These are phyloP conservation scores for Suillus decipiens DNA, from an alignment of 768 basidiomycete genomes.

Conservation along the genomic window DNA sequence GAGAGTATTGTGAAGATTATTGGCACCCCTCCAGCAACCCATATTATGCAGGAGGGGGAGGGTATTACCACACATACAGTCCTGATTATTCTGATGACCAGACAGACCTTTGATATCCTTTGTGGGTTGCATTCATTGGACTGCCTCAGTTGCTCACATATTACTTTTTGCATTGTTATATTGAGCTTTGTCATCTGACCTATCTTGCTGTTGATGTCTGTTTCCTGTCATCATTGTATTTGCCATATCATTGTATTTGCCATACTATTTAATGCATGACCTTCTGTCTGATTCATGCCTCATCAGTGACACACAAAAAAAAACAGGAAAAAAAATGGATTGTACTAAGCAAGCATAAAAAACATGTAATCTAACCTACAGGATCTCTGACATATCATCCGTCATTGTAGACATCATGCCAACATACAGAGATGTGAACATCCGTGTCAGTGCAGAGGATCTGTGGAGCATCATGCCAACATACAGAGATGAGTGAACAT, in stretches of 20 bases:
- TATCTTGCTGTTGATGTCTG: background rate
- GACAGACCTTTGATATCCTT: background rate
- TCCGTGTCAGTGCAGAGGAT: background rate
- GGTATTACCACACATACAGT: background rate
- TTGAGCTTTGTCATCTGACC: background rate
- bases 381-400: background rate
- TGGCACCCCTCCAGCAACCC: background rate
- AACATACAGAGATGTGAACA: background rate
- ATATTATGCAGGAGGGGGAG: background rate
- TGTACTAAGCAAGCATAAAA: background rate
- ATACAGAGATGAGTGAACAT: background rate
- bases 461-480: background rate
- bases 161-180: background rate
- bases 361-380: background rate
- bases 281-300: background rate
- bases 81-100: constrained; percentile 1
- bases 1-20: background rate
- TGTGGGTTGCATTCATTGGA: background rate
- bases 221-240: background rate
- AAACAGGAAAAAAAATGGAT: background rate
- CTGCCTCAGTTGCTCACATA: too few species aligned
- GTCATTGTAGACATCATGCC: background rate
- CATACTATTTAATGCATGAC: background rate
- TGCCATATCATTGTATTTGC: background rate
- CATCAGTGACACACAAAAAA: background rate